A percentile compares a stretch with the other conserved stretches of the same genome.
Conservation (phyloP, 495 filamentous ascomycete genomes). For the Podospora pseudocomata region DNA sequence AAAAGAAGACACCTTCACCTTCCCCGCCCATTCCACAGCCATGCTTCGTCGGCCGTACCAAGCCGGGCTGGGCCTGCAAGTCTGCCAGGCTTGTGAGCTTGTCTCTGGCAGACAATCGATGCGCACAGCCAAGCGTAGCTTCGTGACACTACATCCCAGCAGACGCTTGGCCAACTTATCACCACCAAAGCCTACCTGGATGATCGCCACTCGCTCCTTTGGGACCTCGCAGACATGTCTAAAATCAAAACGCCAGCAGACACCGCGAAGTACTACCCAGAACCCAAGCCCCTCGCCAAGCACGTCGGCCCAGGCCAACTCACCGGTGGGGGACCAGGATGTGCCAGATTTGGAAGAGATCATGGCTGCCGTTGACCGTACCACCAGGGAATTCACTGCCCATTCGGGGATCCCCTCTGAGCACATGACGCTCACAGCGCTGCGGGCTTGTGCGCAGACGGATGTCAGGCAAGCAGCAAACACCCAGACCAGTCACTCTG, state of each 20-base stretch:
- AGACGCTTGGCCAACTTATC: slow-evolving; percentile 19
- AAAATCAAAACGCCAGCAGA: slow-evolving; percentile 24
- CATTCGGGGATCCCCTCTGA: slow-evolving; percentile 34
- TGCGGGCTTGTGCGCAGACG: slow-evolving; percentile 28
- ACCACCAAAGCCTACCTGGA: slow-evolving; percentile 14
- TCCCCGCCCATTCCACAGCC: neutral
- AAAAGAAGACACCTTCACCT: neutral
- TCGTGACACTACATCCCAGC: slow-evolving; percentile 22
- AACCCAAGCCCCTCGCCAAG: slow-evolving; percentile 6
- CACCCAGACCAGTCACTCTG: slow-evolving; percentile 17
- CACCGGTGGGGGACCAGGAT: slow-evolving; percentile 5
- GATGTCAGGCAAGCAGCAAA: slow-evolving; percentile 20
- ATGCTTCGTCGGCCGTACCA: slow-evolving; percentile 28
- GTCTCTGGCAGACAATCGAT: slow-evolving; percentile 18
- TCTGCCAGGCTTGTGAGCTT: slow-evolving; percentile 31
- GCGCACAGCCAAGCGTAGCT: slow-evolving; percentile 23
- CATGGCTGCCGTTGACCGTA: slow-evolving; percentile 28
- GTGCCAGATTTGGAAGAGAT: slow-evolving; percentile 16
- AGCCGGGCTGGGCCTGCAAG: slow-evolving; percentile 17
- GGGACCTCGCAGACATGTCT: slow-evolving; percentile 22
- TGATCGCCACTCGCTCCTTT: slow-evolving; percentile 24
- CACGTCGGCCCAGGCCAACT: slow-evolving; percentile 19
- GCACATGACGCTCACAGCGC: slow-evolving; percentile 29
- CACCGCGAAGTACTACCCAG: slow-evolving; percentile 7
- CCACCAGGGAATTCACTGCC: slow-evolving; percentile 30